Conservation (phyloP, 1,284 basidiomycete species). For the Binderoboletus segoi region DNA sequence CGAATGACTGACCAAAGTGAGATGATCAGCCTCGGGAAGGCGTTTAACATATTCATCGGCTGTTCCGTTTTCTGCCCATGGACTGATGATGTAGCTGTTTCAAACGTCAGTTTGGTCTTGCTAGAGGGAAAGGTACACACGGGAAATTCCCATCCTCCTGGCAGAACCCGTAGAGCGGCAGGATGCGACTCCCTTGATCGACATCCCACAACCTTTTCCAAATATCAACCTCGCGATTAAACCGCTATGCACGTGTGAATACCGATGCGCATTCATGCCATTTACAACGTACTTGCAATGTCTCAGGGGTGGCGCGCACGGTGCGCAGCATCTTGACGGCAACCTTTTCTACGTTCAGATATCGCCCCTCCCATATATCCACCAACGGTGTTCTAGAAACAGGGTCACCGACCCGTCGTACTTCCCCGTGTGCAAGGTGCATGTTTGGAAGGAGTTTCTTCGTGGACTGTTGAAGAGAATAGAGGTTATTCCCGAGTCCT, state of each 20-base stretch:
- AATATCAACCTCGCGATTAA: background rate
- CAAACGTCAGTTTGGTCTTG: background rate
- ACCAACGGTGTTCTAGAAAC: background rate
- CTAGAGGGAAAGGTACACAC: background rate
- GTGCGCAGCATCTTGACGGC: background rate
- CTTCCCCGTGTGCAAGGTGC: background rate
- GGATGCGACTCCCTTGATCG: background rate
- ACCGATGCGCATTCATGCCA: background rate
- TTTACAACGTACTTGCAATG: background rate
- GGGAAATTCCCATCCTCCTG: background rate
- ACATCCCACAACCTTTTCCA: background rate
- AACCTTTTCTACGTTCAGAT: background rate
- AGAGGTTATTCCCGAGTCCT: background rate
- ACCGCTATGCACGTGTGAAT: background rate
- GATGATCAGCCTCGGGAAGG: background rate
- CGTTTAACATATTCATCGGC: background rate
- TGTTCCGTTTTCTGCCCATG: background rate
- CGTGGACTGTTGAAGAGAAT: background rate
- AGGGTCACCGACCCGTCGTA: background rate
- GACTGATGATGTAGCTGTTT: background rate
- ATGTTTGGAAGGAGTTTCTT: background rate
- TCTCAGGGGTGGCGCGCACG: background rate
- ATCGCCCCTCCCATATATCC: background rate
- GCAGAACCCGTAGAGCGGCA: background rate
- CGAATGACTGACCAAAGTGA: background rate